Evolutionary conservation across 2,329 filamentous ascomycete genomes (phyloP).

Genomic region (Truncatella angustata): DNA sequence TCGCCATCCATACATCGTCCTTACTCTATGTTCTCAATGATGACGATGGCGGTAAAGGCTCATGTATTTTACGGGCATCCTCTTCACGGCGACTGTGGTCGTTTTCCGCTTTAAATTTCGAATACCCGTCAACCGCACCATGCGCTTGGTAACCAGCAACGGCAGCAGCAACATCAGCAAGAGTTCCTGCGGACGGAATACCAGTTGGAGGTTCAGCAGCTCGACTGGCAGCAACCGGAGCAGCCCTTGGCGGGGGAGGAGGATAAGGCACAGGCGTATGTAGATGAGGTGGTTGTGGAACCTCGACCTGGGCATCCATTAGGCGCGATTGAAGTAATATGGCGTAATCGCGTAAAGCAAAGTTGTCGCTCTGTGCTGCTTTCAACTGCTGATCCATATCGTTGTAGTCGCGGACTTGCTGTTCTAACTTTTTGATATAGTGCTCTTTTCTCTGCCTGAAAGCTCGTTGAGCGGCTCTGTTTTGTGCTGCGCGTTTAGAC

Average conservation of each 20-base stretch:
- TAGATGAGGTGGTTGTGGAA: constrained; percentile 78
- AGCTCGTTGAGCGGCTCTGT: constrained; percentile 93
- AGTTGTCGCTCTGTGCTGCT: constrained; percentile 83
- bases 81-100: constrained; percentile 45
- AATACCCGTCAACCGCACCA: constrained; percentile 23
- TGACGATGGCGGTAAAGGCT: constrained; percentile 28
- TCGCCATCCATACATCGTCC: neutral
- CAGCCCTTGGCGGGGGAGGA: constrained; percentile 33
- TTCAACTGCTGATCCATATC: constrained; percentile 77
- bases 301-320: constrained; percentile 78
- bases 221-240: neutral
- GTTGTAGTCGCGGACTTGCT: constrained; percentile 80
- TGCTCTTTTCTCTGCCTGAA: constrained; percentile 97
- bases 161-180: constrained; percentile 33
- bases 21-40: constrained; percentile 24
- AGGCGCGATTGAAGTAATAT: constrained; percentile 85
- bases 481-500: constrained; percentile 94
- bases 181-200: constrained; percentile 26
- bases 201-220: constrained; percentile 11
- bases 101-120: constrained; percentile 35
- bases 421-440: constrained; percentile 96
- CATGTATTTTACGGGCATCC: constrained; percentile 53
- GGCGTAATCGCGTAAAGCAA: constrained; percentile 87
- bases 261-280: no score
- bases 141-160: constrained; percentile 28